A percentile compares a stretch with the other conserved stretches of the same genome.
These are phyloP conservation scores for Orobanche coerulescens DNA, from an alignment of 257 asterid species.

Conservation along the genomic window DNA sequence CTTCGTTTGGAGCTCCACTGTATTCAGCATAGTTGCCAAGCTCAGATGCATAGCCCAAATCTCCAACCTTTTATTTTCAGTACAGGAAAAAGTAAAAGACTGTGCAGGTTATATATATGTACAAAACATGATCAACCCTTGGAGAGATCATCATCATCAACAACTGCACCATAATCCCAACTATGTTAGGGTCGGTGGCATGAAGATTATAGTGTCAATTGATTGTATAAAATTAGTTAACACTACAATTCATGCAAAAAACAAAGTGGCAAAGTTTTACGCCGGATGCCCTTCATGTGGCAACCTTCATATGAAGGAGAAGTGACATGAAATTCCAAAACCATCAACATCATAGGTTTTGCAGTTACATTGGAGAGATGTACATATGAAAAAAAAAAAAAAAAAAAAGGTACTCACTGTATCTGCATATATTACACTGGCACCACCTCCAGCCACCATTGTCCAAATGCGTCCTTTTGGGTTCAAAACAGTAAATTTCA, in stretches of 20 bases:
- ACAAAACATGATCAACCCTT: background rate
- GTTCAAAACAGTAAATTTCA: constrained; percentile 74
- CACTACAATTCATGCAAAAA: too few species aligned
- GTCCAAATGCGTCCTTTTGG: constrained; percentile 96
- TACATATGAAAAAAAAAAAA: background rate
- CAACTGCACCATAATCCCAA: too few species aligned
- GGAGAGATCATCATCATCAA: too few species aligned
- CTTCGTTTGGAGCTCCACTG: constrained; percentile 93
- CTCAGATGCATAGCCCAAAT: constrained; percentile 82
- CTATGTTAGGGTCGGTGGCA: too few species aligned
- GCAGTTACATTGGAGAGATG: background rate
- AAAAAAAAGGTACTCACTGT: constrained; percentile 41
- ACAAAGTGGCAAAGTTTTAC: too few species aligned
- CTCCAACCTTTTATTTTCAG: constrained; percentile 51
- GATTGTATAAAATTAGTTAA: too few species aligned
- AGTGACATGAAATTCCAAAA: too few species aligned
- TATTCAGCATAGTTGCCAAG: constrained; percentile 89
- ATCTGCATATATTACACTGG: constrained; percentile 84
- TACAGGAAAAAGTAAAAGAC: background rate
- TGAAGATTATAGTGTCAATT: too few species aligned
- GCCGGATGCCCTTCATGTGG: too few species aligned
- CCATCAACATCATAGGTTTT: too few species aligned
- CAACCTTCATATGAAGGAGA: too few species aligned
- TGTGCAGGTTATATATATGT: background rate
- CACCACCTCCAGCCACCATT: constrained; percentile 95